phyloP scores from a whole-genome alignment of 352 stramenopile genomes.

The Phytophthora tentaculata region DNA sequence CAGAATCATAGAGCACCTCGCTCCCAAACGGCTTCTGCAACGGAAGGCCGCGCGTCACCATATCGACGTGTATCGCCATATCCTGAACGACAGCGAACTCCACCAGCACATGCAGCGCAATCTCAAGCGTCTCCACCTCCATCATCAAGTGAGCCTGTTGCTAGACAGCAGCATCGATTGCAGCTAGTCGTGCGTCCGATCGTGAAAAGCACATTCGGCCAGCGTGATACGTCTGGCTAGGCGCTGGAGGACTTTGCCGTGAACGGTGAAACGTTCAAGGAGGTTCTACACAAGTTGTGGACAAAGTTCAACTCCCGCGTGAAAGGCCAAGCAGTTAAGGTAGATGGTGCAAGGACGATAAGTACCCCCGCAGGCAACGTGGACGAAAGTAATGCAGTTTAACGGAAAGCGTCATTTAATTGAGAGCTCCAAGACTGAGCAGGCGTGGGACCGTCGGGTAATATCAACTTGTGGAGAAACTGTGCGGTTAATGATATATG shows the following conservation, averaged over 20 bases:
- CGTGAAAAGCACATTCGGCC: neutral
- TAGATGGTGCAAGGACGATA: neutral
- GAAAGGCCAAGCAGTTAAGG: too few relatives aligned
- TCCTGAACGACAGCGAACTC: neutral
- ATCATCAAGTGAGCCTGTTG: neutral
- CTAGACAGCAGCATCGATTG: neutral
- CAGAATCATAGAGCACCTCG: too few relatives aligned
- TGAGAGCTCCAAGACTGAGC: slow-evolving; percentile 5
- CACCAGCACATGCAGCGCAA: neutral
- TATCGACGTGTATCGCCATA: neutral
- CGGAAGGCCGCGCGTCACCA: neutral
- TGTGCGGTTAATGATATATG: neutral
- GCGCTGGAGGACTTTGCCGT: slow-evolving; percentile 1
- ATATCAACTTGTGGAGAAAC: slow-evolving; percentile 4
- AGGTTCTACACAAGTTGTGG: slow-evolving; percentile 8
- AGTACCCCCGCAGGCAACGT: neutral
- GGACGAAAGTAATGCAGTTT: slow-evolving; percentile 12
- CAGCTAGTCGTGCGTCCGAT: neutral
- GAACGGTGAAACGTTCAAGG: slow-evolving; percentile 13
- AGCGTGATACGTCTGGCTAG: too few relatives aligned
- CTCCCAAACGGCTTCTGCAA: neutral
- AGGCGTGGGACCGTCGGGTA: slow-evolving; percentile 3
- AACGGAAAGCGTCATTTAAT: slow-evolving; percentile 3
- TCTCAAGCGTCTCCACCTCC: neutral
- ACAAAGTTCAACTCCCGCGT: slow-evolving; percentile 3